Percentiles rank a stretch among this genome's conserved stretches.
These are phyloP conservation scores for Colletotrichum abscissum DNA, from an alignment of 2,329 filamentous ascomycete genomes.

Conservation along the genomic window DNA sequence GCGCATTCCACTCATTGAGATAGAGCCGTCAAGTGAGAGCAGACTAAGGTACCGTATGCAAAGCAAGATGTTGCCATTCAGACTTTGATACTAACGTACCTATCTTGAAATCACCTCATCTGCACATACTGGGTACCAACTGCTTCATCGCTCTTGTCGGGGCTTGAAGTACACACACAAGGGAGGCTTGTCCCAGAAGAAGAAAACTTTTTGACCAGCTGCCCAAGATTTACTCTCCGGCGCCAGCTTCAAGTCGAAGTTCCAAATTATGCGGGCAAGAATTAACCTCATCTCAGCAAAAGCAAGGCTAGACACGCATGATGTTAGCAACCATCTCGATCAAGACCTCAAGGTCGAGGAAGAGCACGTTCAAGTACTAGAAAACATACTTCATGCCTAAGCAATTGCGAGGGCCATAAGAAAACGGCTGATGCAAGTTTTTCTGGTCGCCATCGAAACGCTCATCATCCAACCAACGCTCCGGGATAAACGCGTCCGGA, in stretches of 20 bases:
- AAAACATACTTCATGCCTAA: slow-evolving; percentile 23
- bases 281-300: slow-evolving; percentile 63
- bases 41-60: no score
- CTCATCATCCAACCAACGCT: slow-evolving; percentile 52
- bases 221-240: slow-evolving; percentile 50
- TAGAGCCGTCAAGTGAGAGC: no score
- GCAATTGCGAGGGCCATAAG: slow-evolving; percentile 22
- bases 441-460: slow-evolving; percentile 22
- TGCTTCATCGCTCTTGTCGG: background rate
- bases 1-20: no score
- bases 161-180: slow-evolving; percentile 16
- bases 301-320: slow-evolving; percentile 49
- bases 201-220: slow-evolving; percentile 48
- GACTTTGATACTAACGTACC: no score
- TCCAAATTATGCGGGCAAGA: slow-evolving; percentile 58
- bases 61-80: no score
- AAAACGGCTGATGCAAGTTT: slow-evolving; percentile 20
- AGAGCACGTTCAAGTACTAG: no score
- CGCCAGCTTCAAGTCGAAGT: slow-evolving; percentile 58
- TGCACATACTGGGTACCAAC: no score
- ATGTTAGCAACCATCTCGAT: no score
- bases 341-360: no score
- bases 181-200: slow-evolving; percentile 49
- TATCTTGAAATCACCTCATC: no score
- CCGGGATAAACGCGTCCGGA: slow-evolving; percentile 56